phyloP scores from a whole-genome alignment of 257 asterid genomes.

The Gentiana dahurica region DNA sequence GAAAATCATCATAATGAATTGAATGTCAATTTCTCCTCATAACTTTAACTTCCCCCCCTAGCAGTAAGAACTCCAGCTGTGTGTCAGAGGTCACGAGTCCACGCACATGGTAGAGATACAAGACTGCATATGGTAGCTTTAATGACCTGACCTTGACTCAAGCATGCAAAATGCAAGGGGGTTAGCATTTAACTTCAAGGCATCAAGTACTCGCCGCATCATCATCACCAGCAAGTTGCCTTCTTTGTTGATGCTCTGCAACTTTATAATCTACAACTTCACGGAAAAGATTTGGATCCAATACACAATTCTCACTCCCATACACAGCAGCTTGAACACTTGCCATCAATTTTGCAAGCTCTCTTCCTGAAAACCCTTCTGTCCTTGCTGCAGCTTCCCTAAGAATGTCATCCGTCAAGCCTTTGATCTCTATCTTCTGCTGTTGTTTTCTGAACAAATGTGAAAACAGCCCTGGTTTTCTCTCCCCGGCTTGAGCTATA shows the following conservation, averaged over 20 bases:
- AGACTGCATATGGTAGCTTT: too few relatives aligned
- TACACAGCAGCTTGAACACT: constrained; percentile 94
- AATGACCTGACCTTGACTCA: too few relatives aligned
- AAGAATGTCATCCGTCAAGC: constrained; percentile 59
- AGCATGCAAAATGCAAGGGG: too few relatives aligned
- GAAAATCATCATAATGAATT: too few relatives aligned
- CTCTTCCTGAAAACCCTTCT: constrained; percentile 85
- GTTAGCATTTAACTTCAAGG: too few relatives aligned
- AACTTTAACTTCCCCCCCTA: too few relatives aligned
- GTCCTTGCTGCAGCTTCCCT: constrained; percentile 80
- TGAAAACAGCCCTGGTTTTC: constrained; percentile 51
- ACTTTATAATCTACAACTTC: constrained; percentile 85
- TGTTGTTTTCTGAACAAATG: constrained; percentile 44
- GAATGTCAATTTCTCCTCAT: too few relatives aligned
- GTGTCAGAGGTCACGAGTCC: too few relatives aligned
- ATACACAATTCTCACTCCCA: constrained; percentile 66
- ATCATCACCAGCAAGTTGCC: constrained; percentile 34
- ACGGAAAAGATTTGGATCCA: constrained; percentile 61
- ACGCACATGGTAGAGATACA: too few relatives aligned
- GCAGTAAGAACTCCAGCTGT: too few relatives aligned
- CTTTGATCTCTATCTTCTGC: constrained; percentile 62
- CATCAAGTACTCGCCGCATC: not conserved
- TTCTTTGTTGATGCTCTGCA: constrained; percentile 93
- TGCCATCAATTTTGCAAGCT: constrained; percentile 90
- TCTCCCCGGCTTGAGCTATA: constrained; percentile 67